These are phyloP conservation scores for Clavispora vitiphila DNA, from an alignment of 805 yeast species.

Conservation along the genomic window DNA sequence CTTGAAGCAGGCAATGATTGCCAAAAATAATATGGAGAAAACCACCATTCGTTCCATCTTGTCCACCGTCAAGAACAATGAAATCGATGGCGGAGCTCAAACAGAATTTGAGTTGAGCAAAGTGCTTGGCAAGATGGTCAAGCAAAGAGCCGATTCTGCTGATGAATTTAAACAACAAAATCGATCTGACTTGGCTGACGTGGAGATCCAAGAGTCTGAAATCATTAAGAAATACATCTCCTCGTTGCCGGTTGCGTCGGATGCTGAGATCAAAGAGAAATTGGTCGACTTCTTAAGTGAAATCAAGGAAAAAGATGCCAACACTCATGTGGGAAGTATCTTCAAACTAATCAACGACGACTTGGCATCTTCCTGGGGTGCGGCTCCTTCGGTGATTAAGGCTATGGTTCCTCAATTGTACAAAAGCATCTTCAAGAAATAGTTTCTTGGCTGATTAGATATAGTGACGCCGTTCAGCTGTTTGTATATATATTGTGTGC, in stretches of 20 bases:
- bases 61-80: slow-evolving; percentile 39
- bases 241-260: slow-evolving; percentile 45
- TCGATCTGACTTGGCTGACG: slow-evolving; percentile 50
- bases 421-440: slow-evolving; percentile 9
- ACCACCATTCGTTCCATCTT: slow-evolving; percentile 42
- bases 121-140: slow-evolving; percentile 33
- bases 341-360: slow-evolving; percentile 13
- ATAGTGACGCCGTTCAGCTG: not conserved
- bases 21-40: slow-evolving; percentile 22
- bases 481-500: not conserved
- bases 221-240: slow-evolving; percentile 37
- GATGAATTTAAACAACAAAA: slow-evolving; percentile 41
- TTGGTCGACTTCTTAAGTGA: slow-evolving; percentile 21
- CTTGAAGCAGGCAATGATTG: slow-evolving; percentile 23
- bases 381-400: slow-evolving; percentile 16
- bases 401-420: slow-evolving; percentile 16
- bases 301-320: slow-evolving; percentile 2
- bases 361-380: slow-evolving; percentile 16
- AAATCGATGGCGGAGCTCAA: slow-evolving; percentile 21
- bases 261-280: slow-evolving; percentile 31
- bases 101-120: slow-evolving; percentile 16
- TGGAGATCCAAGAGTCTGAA: slow-evolving; percentile 43
- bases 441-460: not conserved
- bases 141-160: slow-evolving; percentile 47
- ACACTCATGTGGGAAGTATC: slow-evolving; percentile 6